Evolutionary conservation across 1,284 basidiomycete genomes (phyloP).

Genomic region (Meripilus lineatus): DNA sequence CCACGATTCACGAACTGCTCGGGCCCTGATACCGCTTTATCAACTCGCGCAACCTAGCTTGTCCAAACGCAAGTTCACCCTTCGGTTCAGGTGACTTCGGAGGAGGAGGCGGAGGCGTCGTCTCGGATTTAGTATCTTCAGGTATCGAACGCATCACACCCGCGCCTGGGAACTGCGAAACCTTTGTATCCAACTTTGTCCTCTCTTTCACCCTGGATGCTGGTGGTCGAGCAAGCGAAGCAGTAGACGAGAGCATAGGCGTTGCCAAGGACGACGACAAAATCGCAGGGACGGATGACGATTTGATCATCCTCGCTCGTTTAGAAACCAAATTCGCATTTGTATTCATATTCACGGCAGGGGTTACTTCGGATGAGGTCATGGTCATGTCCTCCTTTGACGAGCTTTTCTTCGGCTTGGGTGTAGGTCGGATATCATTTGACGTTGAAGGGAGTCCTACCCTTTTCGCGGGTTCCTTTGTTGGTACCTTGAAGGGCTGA

Average conservation of each 20-base stretch:
- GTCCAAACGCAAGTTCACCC: conserved; percentile 62
- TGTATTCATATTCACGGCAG: conserved; percentile 10
- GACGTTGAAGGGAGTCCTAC: conserved; percentile 1
- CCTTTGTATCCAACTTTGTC: conserved; percentile 14
- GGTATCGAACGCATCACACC: conserved; percentile 13
- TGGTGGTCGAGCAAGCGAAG: conserved; percentile 56
- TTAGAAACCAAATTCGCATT: conserved; percentile 22
- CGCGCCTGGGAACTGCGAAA: conserved; percentile 5
- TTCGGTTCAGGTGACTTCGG: conserved; percentile 16
- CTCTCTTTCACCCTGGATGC: conserved; percentile 17
- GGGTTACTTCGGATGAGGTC: conserved; percentile 3
- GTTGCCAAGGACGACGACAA: conserved; percentile 65
- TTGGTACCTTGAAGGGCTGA: background rate
- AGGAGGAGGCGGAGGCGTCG: conserved; percentile 9
- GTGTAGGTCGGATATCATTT: conserved; percentile 6
- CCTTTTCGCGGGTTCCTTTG: background rate
- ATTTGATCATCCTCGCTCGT: conserved; percentile 39
- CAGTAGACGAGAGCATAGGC: conserved; percentile 67
- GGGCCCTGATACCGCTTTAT: conserved; percentile 72
- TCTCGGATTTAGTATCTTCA: conserved; percentile 1
- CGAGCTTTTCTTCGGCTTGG: background rate
- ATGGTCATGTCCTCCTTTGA: background rate
- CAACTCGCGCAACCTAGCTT: conserved; percentile 67
- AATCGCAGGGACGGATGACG: conserved; percentile 56
- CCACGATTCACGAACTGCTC: conserved; percentile 1